phyloP scores from a whole-genome alignment of 2,329 filamentous ascomycete genomes.

The Colletotrichum limetticola region DNA sequence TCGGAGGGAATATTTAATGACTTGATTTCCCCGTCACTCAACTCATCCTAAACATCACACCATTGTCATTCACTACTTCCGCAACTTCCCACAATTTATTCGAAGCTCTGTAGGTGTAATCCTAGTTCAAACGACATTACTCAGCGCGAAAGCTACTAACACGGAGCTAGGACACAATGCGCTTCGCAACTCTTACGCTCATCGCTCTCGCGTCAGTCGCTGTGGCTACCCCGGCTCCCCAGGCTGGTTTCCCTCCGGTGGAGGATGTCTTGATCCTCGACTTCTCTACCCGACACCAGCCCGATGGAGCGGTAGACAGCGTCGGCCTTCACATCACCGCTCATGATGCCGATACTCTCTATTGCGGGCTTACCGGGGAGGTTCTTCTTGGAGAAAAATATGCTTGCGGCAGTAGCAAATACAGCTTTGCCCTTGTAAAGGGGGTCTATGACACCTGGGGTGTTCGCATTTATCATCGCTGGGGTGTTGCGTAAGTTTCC shows the following conservation, averaged over 20 bases:
- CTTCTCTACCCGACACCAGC: slow-evolving; percentile 8
- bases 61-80: no score
- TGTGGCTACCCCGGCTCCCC: background rate
- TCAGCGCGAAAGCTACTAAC: background rate
- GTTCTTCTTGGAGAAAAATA: slow-evolving; percentile 10
- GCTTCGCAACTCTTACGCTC: background rate
- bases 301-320: background rate
- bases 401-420: slow-evolving; percentile 21
- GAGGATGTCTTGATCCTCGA: slow-evolving; percentile 11
- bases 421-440: slow-evolving; percentile 17
- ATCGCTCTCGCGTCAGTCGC: background rate
- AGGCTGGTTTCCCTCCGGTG: background rate
- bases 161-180: background rate
- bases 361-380: background rate
- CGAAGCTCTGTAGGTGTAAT: background rate
- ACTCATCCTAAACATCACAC: no score
- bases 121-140: background rate
- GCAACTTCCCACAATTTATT: background rate
- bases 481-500: slow-evolving; percentile 13
- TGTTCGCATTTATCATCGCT: background rate
- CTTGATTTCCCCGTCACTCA: no score
- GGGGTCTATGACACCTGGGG: background rate
- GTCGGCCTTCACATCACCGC: slow-evolving; percentile 9
- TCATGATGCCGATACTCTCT: background rate
- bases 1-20: no score